Conservation (phyloP, 2,329 filamentous ascomycete genomes). For the Calonectria montana region DNA sequence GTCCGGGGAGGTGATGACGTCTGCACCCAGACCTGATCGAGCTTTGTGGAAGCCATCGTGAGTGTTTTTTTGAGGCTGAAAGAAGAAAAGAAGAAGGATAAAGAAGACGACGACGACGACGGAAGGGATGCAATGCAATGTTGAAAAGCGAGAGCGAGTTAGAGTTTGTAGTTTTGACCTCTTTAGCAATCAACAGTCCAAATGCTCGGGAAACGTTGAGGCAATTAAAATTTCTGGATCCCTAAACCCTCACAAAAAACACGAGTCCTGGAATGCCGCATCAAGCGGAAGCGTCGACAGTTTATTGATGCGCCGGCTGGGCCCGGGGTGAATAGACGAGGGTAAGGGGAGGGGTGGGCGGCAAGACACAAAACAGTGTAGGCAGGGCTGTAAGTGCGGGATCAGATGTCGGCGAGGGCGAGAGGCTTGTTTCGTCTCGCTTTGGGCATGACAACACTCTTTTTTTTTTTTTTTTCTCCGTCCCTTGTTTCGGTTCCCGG, state of each 20-base stretch:
- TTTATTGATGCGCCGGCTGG: slow-evolving; percentile 2
- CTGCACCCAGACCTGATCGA: slow-evolving; percentile 18
- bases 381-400: neutral
- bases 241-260: neutral
- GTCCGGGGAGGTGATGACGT: slow-evolving; percentile 2
- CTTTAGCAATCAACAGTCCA: neutral
- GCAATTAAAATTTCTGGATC: neutral
- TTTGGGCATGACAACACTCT: slow-evolving; percentile 5
- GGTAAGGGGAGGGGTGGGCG: neutral
- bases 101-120: neutral
- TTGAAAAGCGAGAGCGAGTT: neutral
- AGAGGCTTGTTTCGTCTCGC: slow-evolving; percentile 4
- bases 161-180: neutral
- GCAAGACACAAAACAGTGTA: slow-evolving; percentile 7
- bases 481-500: slow-evolving; percentile 2
- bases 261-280: neutral
- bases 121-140: neutral
- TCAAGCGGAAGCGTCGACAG: neutral
- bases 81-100: neutral
- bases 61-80: neutral
- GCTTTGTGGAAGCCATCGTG: slow-evolving; percentile 20
- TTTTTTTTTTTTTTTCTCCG: neutral
- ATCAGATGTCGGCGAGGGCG: slow-evolving; percentile 10
- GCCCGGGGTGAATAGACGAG: neutral
- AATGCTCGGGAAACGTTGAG: neutral